Evolutionary conservation across 805 yeast species (phyloP).

Genomic region (Cyberlindnera saturnus): DNA sequence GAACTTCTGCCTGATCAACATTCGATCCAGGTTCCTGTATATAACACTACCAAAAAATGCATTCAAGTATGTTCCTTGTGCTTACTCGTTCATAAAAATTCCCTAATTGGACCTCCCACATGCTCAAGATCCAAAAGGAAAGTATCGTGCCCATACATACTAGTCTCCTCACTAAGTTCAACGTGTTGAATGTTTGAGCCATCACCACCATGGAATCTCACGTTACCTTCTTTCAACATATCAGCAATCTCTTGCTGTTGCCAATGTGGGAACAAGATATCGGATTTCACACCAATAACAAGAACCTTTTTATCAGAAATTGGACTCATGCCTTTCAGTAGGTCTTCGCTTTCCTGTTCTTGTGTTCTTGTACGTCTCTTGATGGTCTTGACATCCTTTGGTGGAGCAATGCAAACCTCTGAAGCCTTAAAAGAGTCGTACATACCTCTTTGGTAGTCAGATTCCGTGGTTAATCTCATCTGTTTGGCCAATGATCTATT

Average conservation of each 20-base stretch:
- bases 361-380: slow-evolving; percentile 43
- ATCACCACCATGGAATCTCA: slow-evolving; percentile 27
- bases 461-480: slow-evolving; percentile 27
- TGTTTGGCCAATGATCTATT: slow-evolving; percentile 46
- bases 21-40: neutral
- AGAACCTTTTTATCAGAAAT: slow-evolving; percentile 61
- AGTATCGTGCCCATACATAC: slow-evolving; percentile 89
- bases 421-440: slow-evolving; percentile 18
- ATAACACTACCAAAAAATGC: neutral
- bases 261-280: slow-evolving; percentile 89
- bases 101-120: slow-evolving; percentile 70
- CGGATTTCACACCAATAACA: slow-evolving; percentile 90
- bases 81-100: slow-evolving; percentile 37
- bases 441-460: slow-evolving; percentile 23
- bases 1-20: neutral
- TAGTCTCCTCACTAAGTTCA: slow-evolving; percentile 70
- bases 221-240: slow-evolving; percentile 37
- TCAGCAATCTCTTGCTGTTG: slow-evolving; percentile 81
- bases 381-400: slow-evolving; percentile 44
- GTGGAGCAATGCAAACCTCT: slow-evolving; percentile 35
- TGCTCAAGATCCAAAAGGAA: slow-evolving; percentile 74
- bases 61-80: neutral
- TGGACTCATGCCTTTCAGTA: slow-evolving; percentile 56
- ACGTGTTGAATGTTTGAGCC: slow-evolving; percentile 47
- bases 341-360: slow-evolving; percentile 55